phyloP scores from a whole-genome alignment of 2,329 filamentous ascomycete genomes.

The Botrytis fragariae region DNA sequence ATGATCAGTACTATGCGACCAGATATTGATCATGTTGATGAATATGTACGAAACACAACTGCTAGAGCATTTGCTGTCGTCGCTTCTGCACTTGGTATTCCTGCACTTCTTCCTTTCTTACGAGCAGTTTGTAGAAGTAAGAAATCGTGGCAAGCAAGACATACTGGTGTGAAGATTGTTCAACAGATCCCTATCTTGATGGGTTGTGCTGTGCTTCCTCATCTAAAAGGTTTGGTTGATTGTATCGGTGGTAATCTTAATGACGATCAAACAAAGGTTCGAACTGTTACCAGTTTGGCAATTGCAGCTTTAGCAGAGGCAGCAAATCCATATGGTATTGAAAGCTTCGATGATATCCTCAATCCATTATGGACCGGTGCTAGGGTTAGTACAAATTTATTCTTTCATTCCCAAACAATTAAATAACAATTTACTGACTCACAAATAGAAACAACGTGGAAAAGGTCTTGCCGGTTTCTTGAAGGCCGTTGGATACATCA shows the following conservation, averaged over 20 bases:
- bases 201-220: constrained; percentile 93
- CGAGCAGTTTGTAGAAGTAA: constrained; percentile 95
- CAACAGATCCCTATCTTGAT: constrained; percentile 98
- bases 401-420: neutral
- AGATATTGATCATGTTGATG: constrained; percentile 96
- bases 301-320: constrained; percentile 95
- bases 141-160: constrained; percentile 97
- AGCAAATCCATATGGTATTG: constrained; percentile 97
- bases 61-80: constrained; percentile 96
- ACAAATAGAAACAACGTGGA: constrained; percentile 76
- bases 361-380: constrained; percentile 95
- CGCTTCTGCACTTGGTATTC: constrained; percentile 92
- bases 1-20: constrained; percentile 99
- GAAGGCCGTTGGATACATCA: constrained; percentile 97
- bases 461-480: constrained; percentile 95
- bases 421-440: neutral
- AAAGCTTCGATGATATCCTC: constrained; percentile 96
- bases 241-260: constrained; percentile 95
- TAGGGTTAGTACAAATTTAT: constrained; percentile 8
- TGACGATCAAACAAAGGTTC: constrained; percentile 96
- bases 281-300: constrained; percentile 91
- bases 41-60: constrained; percentile 97
- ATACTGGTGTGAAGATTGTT: constrained; percentile 98
- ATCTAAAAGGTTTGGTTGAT: constrained; percentile 92
- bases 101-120: constrained; percentile 89